phyloP scores from a whole-genome alignment of 306 rosid genomes.

The Morella rubra region DNA sequence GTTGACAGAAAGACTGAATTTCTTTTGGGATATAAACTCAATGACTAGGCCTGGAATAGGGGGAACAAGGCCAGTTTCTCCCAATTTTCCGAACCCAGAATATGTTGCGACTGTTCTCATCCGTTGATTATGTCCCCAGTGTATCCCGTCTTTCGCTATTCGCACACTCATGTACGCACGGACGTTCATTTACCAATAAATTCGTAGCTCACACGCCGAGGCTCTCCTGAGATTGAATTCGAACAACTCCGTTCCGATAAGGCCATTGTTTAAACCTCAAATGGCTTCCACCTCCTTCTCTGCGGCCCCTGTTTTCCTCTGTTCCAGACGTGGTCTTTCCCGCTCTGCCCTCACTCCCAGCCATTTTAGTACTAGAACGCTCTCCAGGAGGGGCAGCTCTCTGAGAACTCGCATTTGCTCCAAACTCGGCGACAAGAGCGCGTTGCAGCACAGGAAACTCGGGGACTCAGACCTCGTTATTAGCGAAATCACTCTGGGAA shows the following conservation, averaged over 20 bases:
- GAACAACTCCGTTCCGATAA: slow-evolving; percentile 23
- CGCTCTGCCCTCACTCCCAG: not conserved
- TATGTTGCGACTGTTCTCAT: no score
- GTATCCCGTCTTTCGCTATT: no score
- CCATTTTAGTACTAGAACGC: slow-evolving; percentile 9
- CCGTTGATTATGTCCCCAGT: no score
- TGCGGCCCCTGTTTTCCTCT: slow-evolving; percentile 20
- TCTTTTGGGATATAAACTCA: no score
- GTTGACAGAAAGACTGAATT: no score
- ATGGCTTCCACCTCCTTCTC: slow-evolving; percentile 20
- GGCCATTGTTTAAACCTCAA: not conserved
- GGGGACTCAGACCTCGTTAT: slow-evolving; percentile 85
- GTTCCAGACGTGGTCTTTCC: not conserved
- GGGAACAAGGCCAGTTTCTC: no score
- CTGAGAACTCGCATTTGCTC: slow-evolving; percentile 32
- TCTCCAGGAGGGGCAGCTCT: slow-evolving; percentile 15
- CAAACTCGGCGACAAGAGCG: slow-evolving; percentile 23
- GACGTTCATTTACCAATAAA: no score
- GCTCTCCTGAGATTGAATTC: not conserved
- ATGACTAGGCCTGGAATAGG: no score
- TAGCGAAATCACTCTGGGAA: slow-evolving; percentile 83
- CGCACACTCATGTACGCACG: no score
- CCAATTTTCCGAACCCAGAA: no score
- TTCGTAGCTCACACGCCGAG: not conserved
- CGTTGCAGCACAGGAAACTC: slow-evolving; percentile 60